These are phyloP conservation scores for Pulveroboletus sp. DNA, from an alignment of 768 basidiomycete genomes.

Conservation along the genomic window DNA sequence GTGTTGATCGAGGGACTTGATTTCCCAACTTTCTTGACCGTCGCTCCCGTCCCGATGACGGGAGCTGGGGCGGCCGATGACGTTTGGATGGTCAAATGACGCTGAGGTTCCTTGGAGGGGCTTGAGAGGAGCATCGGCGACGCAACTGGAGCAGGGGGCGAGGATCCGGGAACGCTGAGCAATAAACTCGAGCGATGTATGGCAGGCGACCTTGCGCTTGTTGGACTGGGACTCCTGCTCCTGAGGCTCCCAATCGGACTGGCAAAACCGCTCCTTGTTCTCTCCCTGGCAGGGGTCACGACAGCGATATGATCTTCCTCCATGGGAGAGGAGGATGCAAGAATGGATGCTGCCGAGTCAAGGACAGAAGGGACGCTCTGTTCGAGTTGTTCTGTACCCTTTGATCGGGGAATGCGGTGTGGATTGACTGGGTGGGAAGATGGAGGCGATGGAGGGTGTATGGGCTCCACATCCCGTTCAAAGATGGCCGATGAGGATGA, in stretches of 20 bases:
- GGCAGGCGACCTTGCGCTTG: constrained; percentile 32
- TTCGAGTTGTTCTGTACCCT: constrained; percentile 69
- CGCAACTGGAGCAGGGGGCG: constrained; percentile 20
- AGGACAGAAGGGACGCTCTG: constrained; percentile 81
- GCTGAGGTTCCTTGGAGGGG: constrained; percentile 21
- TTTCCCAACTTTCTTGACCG: constrained; percentile 8
- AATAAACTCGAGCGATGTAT: constrained; percentile 41
- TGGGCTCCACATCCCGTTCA: constrained; percentile 83
- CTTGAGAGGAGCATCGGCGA: constrained; percentile 26
- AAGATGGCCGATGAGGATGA: constrained; percentile 89
- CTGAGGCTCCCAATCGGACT: constrained; percentile 62
- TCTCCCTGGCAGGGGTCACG: constrained; percentile 46
- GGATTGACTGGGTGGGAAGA: constrained; percentile 50
- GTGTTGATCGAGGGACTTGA: constrained; percentile 34
- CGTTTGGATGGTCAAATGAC: constrained; percentile 23
- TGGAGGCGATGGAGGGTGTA: constrained; percentile 33
- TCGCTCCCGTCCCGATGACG: not conserved
- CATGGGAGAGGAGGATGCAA: constrained; percentile 43
- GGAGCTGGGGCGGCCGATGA: constrained; percentile 12
- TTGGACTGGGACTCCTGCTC: constrained; percentile 64
- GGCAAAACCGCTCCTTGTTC: constrained; percentile 51
- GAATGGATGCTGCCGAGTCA: constrained; percentile 74
- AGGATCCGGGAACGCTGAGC: constrained; percentile 42
- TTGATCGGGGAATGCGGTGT: constrained; percentile 68
- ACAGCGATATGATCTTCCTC: constrained; percentile 58